Percentiles rank a stretch among this genome's conserved stretches.
phyloP scores from a whole-genome alignment of 441 rosid genomes.

The Syzygium syzygioides region DNA sequence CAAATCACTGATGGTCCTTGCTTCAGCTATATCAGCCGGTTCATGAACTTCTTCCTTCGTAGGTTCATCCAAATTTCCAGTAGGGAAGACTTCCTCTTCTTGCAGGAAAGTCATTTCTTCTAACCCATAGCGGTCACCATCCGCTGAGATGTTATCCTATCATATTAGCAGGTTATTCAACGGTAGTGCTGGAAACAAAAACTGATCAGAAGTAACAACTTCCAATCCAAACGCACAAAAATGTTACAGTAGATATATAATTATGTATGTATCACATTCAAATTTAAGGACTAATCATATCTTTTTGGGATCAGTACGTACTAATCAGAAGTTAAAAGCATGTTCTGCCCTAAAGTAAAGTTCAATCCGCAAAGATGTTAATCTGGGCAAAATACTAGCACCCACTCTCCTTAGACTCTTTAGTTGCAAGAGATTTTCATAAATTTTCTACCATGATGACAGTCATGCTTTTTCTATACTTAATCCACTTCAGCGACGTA shows the following conservation, averaged over 20 bases:
- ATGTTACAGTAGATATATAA: not conserved
- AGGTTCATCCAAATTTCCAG: constrained; percentile 26
- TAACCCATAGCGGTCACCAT: constrained; percentile 38
- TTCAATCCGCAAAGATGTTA: not conserved
- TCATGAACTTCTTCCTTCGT: constrained; percentile 33
- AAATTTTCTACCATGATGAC: not conserved
- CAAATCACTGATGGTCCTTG: not conserved
- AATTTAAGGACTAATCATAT: not conserved
- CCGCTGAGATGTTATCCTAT: constrained; percentile 40
- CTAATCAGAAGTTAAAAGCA: not conserved
- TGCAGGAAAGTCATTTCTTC: constrained; percentile 81
- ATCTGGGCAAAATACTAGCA: not conserved
- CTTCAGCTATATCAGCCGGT: constrained; percentile 20
- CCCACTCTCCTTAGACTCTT: not conserved
- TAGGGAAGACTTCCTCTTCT: constrained; percentile 74
- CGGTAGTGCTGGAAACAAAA: not conserved
- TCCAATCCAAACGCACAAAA: not conserved
- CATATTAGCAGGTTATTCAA: constrained; percentile 1
- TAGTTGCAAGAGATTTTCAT: not conserved
- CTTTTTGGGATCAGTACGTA: not conserved
- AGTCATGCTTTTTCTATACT: not conserved
- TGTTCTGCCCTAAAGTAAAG: not conserved
- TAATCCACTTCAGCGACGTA: not conserved
- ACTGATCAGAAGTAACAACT: not conserved
- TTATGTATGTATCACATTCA: not conserved